A percentile compares a stretch with the other conserved stretches of the same genome.
These are phyloP conservation scores for Scutellaria baicalensis DNA, from an alignment of 257 asterid species.

Conservation along the genomic window DNA sequence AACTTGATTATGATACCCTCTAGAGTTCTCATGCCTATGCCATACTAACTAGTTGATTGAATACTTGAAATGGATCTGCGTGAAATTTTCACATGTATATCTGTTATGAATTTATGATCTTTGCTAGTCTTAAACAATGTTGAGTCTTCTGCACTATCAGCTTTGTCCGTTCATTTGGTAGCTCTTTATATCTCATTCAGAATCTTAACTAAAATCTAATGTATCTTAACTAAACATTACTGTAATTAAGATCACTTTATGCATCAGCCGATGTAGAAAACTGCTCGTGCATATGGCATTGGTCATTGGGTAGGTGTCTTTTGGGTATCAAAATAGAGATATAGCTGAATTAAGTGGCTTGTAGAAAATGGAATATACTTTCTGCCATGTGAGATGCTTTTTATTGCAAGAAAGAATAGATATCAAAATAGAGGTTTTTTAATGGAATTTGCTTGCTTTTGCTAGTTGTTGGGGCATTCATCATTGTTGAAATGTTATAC, in stretches of 20 bases:
- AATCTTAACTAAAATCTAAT: not conserved
- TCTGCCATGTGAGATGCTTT: not conserved
- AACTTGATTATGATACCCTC: not conserved
- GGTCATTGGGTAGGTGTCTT: not conserved
- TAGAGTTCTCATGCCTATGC: not conserved
- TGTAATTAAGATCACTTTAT: not conserved
- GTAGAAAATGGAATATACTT: not conserved
- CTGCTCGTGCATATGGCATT: not conserved
- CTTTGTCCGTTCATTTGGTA: not conserved
- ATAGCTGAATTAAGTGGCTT: not conserved
- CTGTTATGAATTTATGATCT: not conserved
- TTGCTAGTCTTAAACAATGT: not conserved
- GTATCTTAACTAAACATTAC: not conserved
- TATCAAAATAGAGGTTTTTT: not conserved
- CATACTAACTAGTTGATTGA: not conserved
- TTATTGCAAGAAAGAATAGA: not conserved
- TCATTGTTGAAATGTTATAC: constrained; percentile 80
- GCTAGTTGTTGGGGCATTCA: constrained; percentile 77
- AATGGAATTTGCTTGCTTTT: constrained; percentile 6
- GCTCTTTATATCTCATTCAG: not conserved
- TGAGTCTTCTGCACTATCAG: not conserved
- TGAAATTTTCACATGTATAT: not conserved
- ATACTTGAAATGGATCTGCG: not conserved
- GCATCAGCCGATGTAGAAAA: not conserved
- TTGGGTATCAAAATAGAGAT: too few relatives aligned